These are phyloP conservation scores for Mangifera indica DNA, from an alignment of 345 rosid genomes.

Conservation along the genomic window DNA sequence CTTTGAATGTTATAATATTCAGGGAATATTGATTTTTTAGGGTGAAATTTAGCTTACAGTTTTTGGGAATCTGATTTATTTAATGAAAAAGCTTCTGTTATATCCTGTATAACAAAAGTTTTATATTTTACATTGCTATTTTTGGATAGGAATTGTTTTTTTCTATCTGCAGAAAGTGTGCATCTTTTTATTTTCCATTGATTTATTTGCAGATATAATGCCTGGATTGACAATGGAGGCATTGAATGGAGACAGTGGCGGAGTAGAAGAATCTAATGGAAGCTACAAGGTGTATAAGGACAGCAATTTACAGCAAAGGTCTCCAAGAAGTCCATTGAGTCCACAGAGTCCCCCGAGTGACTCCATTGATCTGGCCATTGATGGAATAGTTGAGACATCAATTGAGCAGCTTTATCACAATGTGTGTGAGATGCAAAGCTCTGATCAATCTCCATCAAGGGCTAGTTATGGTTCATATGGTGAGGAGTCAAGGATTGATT, in stretches of 20 bases:
- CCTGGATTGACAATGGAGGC: constrained; percentile 46
- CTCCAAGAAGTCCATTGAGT: constrained; percentile 52
- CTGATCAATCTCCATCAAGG: constrained; percentile 83
- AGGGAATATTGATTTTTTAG: no score
- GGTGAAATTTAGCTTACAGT: background rate
- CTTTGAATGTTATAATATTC: no score
- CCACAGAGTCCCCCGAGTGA: constrained; percentile 34
- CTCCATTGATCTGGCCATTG: constrained; percentile 61
- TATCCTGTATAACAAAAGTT: background rate
- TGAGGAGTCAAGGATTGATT: constrained; percentile 90
- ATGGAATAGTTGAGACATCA: constrained; percentile 52
- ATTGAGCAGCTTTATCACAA: constrained; percentile 80
- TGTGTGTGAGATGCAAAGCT: constrained; percentile 90
- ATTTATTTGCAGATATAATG: constrained; percentile 20
- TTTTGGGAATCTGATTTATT: background rate
- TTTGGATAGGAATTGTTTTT: background rate
- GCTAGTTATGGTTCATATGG: constrained; percentile 76
- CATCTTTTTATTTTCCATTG: background rate
- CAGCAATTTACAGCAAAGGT: constrained; percentile 30
- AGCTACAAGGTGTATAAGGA: constrained; percentile 32
- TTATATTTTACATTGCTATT: background rate
- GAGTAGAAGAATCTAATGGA: constrained; percentile 23
- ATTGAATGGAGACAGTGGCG: constrained; percentile 23
- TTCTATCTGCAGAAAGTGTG: background rate
- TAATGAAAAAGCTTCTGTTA: background rate